phyloP scores from a whole-genome alignment of 2,329 filamentous ascomycete genomes.

The Colletotrichum gigasporum region DNA sequence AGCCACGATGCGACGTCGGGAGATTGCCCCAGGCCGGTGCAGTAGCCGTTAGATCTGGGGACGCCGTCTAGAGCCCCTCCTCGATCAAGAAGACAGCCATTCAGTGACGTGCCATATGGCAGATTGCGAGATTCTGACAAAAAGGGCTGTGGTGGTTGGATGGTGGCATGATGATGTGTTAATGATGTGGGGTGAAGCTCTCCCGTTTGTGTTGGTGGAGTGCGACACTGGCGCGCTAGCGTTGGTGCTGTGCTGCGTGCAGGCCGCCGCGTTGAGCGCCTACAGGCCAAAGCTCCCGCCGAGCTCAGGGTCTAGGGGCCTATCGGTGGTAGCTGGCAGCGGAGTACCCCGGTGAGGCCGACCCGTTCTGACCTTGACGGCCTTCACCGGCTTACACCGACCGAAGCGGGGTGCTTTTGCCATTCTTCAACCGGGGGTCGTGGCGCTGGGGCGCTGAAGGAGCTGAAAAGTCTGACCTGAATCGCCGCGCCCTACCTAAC shows the following conservation, averaged over 20 bases:
- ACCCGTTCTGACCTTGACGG: neutral
- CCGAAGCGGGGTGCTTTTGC: neutral
- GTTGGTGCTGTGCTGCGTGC: no score
- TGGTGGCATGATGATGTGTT: conserved; percentile 30
- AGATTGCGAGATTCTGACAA: conserved; percentile 32
- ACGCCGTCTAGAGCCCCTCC: conserved; percentile 20
- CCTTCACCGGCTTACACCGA: conserved; percentile 1
- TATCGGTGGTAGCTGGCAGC: no score
- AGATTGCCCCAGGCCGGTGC: conserved; percentile 2
- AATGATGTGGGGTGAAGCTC: conserved; percentile 31
- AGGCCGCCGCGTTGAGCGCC: no score
- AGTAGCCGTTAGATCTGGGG: conserved; percentile 18
- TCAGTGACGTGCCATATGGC: conserved; percentile 24
- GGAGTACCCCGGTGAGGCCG: neutral
- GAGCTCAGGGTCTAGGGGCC: no score
- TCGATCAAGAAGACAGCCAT: conserved; percentile 14
- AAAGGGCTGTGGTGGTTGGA: conserved; percentile 31
- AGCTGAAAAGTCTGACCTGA: neutral
- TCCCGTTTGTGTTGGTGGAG: conserved; percentile 15
- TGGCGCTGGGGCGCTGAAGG: neutral
- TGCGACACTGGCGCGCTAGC: neutral
- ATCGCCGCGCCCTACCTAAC: no score
- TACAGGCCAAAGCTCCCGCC: conserved; percentile 3
- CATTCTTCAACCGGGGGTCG: neutral
- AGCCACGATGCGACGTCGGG: neutral